phyloP scores from a whole-genome alignment of 2,329 filamentous ascomycete species.

The Pyrenophora tritici-repentis region DNA sequence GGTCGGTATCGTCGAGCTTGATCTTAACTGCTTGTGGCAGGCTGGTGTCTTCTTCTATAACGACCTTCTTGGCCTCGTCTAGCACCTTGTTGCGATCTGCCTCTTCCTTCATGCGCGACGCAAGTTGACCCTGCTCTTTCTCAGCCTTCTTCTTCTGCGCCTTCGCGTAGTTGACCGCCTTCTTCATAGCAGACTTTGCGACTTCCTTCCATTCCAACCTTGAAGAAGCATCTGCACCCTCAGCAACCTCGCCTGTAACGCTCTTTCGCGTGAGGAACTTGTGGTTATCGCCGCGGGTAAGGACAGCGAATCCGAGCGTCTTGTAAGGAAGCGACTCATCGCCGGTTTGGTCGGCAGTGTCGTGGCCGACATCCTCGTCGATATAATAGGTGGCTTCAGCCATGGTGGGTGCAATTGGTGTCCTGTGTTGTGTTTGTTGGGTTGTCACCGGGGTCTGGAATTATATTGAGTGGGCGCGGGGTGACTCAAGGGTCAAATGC shows the following conservation, averaged over 20 bases:
- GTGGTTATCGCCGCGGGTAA: constrained; percentile 67
- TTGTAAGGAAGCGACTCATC: constrained; percentile 79
- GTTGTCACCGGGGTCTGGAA: constrained; percentile 29
- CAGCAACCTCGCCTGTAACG: constrained; percentile 42
- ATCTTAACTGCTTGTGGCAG: constrained; percentile 77
- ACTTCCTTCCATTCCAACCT: constrained; percentile 78
- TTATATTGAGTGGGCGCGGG: constrained; percentile 30
- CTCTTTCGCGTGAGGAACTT: constrained; percentile 70
- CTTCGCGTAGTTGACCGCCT: constrained; percentile 75
- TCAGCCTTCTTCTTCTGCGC: constrained; percentile 81
- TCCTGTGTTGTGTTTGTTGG: constrained; percentile 20
- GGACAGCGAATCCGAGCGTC: constrained; percentile 75
- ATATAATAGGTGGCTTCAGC: constrained; percentile 66
- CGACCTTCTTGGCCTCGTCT: constrained; percentile 81
- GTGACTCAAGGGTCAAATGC: constrained; percentile 27
- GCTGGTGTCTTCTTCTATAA: constrained; percentile 70
- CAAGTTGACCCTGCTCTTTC: constrained; percentile 74
- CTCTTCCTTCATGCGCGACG: constrained; percentile 73
- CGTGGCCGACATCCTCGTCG: constrained; percentile 78
- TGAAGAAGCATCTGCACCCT: constrained; percentile 62
- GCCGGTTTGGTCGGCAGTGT: constrained; percentile 69
- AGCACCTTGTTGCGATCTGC: constrained; percentile 72
- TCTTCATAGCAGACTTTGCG: constrained; percentile 84
- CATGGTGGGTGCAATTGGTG: constrained; percentile 43
- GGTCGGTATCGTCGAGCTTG: constrained; percentile 72